Base-by-base conservation (phyloP, 176 grass and related monocot species). In the Aegilops sharonensis region DNA sequence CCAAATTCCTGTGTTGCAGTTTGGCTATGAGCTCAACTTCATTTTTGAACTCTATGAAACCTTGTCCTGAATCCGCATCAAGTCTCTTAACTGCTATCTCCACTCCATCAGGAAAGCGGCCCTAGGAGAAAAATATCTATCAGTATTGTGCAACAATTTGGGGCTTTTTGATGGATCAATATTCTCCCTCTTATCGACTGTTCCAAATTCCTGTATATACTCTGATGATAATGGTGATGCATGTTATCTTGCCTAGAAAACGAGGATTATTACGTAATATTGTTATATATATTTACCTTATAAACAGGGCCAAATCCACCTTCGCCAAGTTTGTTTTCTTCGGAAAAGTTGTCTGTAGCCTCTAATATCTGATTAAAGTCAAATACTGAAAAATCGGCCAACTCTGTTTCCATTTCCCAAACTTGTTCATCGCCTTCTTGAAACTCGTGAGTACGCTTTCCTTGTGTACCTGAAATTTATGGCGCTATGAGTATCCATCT, bases 61-160 rank as follows among this genome's bases (percentile, higher is more conserved):
- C 73, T 21, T 76, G 73, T 31, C 15, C 45, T 52, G 73, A 76
- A 52, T 76, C 25, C 18, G 73, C 11, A 52, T 52, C 73, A 32
- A 76, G 73, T 76, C 73, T 76, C 73, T 76, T 76, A 31, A 76
- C 73, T 76, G 73, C 73, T 54, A 76, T 76, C 73, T 76, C 73
- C 24, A 75, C 29, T 75, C 72, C 72, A 3, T 75, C 72, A 5
- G 72, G 43, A 75, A 75, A 75, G 13, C 27, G 14, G 25, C 72
- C 72, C 72, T 75, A 75, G 6, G 24, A 50, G 3, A 17, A 17
- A 30, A 48, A 1, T 8, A 15, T 75, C 2, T 52, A 30, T 75
- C 8, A 75, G 17, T 75, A 75, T 23, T 42, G n/a, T 42, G 14
- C 7, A 52, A 52, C 8, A 52, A 75, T 75, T 15, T 25, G 13